Evolutionary conservation across 352 stramenopile species (phyloP), one percentile per base, ranked within the genome.

Genomic region (Globisporangium echinulatum): DNA sequence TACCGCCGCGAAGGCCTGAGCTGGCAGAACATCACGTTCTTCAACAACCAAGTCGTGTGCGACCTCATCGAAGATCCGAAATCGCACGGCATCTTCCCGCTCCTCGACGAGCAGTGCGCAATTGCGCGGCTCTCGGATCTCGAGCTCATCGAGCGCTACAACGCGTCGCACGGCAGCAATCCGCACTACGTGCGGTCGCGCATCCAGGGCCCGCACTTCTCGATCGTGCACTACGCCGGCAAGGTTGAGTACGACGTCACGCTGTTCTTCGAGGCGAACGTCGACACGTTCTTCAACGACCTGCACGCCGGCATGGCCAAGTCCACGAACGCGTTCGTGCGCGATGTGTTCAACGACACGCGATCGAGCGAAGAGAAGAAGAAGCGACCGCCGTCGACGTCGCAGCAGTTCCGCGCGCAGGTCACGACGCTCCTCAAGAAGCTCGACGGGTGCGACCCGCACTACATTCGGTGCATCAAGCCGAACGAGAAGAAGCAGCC

Each of bases 401-500:
- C 81, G 64, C 77, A 89, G 69, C 85, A 92, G 68, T 92, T 94
- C 72, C 81, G 82, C 46, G 70, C 66, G 25, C 86, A 97, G 49
- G 86, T 94, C 50, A 64, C 75, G 15, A 81, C 84, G 53, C 67
- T 97, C 52, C 71, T 97, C 4, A 85, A 82, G 64, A 86, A 90
- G 61, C 69, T 97, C 38, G 85, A 93, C 56, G 79, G 76, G 14
- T 97, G 89, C 65, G 86, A 94, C 64, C 90, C 88, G 33, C 83
- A 96, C 68, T 96, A 97, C 73, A 92, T 96, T 40, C 86, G 88
- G 50, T 96, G 87, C 64, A 96, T 97, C 62, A 96, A 97, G 64
- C 81, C 86, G 2, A 97, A 97, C 59, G 85, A 96, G 51, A 72
- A 90, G 38, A 96, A 96, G 68, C 58, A 69, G n/a, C 77, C 83